phyloP scores from a whole-genome alignment of 2,329 filamentous ascomycete species.

The Talaromyces sp. region DNA sequence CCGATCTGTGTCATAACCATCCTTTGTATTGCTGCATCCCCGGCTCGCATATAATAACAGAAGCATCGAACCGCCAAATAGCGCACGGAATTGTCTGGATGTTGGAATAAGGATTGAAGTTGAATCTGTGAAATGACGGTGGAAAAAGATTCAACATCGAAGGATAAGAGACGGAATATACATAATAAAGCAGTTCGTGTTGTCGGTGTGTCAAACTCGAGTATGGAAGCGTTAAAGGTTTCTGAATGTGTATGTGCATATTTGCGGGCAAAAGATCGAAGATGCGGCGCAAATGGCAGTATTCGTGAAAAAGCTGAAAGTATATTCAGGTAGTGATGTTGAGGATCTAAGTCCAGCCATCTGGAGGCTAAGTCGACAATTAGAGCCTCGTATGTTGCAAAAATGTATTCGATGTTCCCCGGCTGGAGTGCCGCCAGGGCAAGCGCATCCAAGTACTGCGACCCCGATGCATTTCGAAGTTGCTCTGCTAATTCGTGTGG shows the following conservation, averaged over 20 bases:
- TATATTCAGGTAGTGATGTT: conserved; percentile 39
- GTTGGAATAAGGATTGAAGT: conserved; percentile 65
- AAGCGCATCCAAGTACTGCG: conserved; percentile 67
- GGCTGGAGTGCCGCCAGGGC: conserved; percentile 66
- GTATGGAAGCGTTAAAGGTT: conserved; percentile 30
- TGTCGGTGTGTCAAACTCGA: conserved; percentile 35
- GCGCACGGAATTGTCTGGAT: conserved; percentile 58
- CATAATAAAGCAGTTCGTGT: conserved; percentile 58
- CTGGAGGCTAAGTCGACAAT: conserved; percentile 79
- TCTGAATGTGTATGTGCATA: conserved; percentile 34
- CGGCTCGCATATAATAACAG: conserved; percentile 71
- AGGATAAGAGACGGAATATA: conserved; percentile 73
- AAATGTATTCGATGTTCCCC: conserved; percentile 67
- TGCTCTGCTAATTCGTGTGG: conserved; percentile 67
- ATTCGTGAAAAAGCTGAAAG: conserved; percentile 74
- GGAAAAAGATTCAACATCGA: conserved; percentile 66
- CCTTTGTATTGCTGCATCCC: conserved; percentile 72
- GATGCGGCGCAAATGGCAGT: conserved; percentile 74
- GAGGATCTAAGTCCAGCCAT: conserved; percentile 56
- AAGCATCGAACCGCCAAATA: conserved; percentile 81
- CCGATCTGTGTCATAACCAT: conserved; percentile 66
- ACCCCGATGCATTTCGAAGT: conserved; percentile 60
- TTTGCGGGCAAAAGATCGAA: conserved; percentile 67
- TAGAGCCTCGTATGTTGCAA: conserved; percentile 67
- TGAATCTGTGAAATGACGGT: conserved; percentile 61